These are phyloP conservation scores for Ettlia oleoabundans DNA, from an alignment of 139 green algal genomes.

Conservation along the genomic window DNA sequence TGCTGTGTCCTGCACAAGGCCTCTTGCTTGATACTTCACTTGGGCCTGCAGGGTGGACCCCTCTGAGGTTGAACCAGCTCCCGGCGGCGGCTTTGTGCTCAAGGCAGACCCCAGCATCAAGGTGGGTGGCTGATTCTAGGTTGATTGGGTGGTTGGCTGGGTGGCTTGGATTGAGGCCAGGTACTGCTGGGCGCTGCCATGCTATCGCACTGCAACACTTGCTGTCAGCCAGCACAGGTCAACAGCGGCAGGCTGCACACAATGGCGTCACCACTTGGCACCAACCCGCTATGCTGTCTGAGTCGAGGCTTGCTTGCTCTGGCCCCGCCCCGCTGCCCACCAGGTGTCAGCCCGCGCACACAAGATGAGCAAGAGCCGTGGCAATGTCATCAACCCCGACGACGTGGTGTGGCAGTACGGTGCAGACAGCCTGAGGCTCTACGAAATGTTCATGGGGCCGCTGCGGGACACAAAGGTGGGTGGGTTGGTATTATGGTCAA, in stretches of 20 bases:
- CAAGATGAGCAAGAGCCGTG: slow-evolving; percentile 98
- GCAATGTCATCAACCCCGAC: slow-evolving; percentile 99
- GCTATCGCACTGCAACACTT: no score
- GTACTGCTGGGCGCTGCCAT: no score
- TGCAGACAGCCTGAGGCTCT: slow-evolving; percentile 96
- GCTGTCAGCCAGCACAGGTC: no score
- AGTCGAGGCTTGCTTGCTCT: background rate
- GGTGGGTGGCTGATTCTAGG: background rate
- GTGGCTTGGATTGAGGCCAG: no score
- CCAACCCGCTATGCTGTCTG: background rate
- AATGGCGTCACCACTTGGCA: background rate
- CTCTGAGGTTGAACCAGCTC: slow-evolving; percentile 69
- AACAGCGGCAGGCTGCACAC: background rate
- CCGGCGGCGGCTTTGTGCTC: slow-evolving; percentile 71
- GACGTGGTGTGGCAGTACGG: slow-evolving; percentile 92
- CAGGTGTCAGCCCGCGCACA: slow-evolving; percentile 83
- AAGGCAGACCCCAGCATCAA: slow-evolving; percentile 64
- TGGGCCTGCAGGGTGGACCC: slow-evolving; percentile 48
- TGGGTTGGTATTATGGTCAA: background rate
- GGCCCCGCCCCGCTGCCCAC: background rate
- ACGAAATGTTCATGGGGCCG: slow-evolving; percentile 99
- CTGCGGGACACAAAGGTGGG: slow-evolving; percentile 89
- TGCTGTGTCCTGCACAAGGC: background rate
- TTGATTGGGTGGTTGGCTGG: background rate
- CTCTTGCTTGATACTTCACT: background rate